Evolutionary conservation across 2,329 filamentous ascomycete genomes (phyloP).

Genomic region (Sordariomycetes sp.): DNA sequence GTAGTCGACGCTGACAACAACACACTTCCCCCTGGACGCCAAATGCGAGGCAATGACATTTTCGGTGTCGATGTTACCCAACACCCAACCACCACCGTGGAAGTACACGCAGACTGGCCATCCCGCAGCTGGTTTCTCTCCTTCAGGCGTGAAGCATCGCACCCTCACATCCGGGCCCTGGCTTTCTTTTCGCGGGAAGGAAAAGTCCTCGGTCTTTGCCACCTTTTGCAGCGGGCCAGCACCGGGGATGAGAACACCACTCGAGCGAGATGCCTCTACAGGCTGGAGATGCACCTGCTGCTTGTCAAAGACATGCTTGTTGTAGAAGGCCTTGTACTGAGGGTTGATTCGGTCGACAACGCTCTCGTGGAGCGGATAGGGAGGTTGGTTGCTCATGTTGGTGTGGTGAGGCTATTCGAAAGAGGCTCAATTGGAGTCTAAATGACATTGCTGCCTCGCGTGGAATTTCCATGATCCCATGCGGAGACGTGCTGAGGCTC

Average conservation of each 20-base stretch:
- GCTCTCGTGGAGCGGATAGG: constrained; percentile 32
- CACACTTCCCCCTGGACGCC: constrained; percentile 36
- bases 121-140: constrained; percentile 29
- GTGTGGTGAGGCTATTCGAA: not conserved
- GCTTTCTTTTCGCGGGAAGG: constrained; percentile 30
- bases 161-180: constrained; percentile 37
- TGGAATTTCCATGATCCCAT: too few relatives aligned
- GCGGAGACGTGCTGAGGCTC: not conserved
- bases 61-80: constrained; percentile 49
- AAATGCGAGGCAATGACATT: constrained; percentile 47
- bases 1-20: constrained; percentile 48
- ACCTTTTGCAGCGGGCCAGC: constrained; percentile 35
- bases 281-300: constrained; percentile 47
- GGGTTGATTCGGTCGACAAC: constrained; percentile 32
- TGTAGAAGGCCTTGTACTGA: constrained; percentile 44
- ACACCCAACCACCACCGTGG: constrained; percentile 50
- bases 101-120: constrained; percentile 49
- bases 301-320: constrained; percentile 36
- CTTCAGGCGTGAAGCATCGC: constrained; percentile 40
- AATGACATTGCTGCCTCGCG: too few relatives aligned
- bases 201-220: constrained; percentile 33
- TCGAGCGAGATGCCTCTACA: constrained; percentile 37
- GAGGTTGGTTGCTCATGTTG: constrained; percentile 4
- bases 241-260: constrained; percentile 19
- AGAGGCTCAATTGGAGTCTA: too few relatives aligned